A percentile compares a stretch with the other conserved stretches of the same genome.
phyloP scores from a whole-genome alignment of 805 yeast genomes.

The Yarrowia yakushimensis region DNA sequence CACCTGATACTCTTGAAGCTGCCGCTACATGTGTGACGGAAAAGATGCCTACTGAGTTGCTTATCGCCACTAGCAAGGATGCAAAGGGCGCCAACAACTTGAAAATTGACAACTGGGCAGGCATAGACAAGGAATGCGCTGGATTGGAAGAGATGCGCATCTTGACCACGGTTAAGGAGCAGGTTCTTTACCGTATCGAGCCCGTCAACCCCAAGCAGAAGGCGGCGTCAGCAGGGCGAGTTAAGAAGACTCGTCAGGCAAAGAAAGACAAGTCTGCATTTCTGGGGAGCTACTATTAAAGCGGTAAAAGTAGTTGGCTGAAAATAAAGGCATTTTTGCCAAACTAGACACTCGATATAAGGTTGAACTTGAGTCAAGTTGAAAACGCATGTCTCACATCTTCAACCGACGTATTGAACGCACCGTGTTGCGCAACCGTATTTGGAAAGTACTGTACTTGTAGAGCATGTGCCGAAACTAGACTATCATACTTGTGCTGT shows the following conservation, averaged over 20 bases:
- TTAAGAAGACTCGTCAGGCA: constrained; percentile 6
- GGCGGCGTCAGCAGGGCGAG: neutral
- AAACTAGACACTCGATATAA: neutral
- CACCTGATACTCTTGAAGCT: neutral
- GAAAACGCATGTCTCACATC: neutral
- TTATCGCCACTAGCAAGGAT: constrained; percentile 15
- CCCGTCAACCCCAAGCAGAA: constrained; percentile 11
- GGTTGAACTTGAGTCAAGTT: neutral
- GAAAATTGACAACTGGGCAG: constrained; percentile 10
- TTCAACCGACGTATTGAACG: neutral
- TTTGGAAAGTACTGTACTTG: neutral
- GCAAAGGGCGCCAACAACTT: neutral
- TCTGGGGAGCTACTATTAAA: constrained; percentile 7
- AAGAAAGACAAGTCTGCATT: constrained; percentile 20
- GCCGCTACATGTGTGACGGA: neutral
- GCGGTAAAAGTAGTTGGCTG: neutral
- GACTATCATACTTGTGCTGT: too few species aligned
- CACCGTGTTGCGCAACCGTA: neutral
- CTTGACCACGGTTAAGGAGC: constrained; percentile 9
- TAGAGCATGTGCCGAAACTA: neutral
- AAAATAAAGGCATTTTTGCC: neutral
- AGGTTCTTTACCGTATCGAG: constrained; percentile 17
- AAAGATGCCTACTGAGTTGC: constrained; percentile 2
- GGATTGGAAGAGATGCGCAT: neutral
- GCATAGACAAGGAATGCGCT: neutral